Evolutionary conservation across 805 yeast genomes (phyloP).

Genomic region (Pachysolen tannophilus): DNA sequence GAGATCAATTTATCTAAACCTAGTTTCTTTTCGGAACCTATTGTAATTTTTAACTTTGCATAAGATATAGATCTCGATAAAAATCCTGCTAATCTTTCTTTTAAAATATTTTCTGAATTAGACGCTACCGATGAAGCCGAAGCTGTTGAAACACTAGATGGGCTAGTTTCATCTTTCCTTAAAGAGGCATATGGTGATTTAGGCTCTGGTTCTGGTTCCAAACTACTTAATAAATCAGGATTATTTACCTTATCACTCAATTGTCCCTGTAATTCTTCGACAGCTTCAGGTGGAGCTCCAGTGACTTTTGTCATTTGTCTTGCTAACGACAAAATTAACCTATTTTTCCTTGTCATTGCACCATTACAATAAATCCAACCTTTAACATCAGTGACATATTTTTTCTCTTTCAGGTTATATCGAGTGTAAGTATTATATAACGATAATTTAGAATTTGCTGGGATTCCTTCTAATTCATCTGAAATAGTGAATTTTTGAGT

Average conservation of each 20-base stretch:
- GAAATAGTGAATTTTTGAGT: conserved; percentile 4
- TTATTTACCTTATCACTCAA: conserved; percentile 23
- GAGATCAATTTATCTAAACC: conserved; percentile 20
- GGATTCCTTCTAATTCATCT: conserved; percentile 28
- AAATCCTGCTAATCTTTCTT: conserved; percentile 61
- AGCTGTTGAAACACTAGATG: conserved; percentile 9
- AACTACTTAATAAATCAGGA: conserved; percentile 15
- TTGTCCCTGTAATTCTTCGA: conserved; percentile 28
- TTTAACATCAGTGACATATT: conserved; percentile 51
- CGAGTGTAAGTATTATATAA: conserved; percentile 53
- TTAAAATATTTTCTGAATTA: conserved; percentile 39
- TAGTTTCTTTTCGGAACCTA: conserved; percentile 40
- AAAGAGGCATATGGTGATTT: conserved; percentile 10
- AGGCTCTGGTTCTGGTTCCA: conserved; percentile 10
- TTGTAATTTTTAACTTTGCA: conserved; percentile 42
- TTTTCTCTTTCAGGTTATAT: conserved; percentile 18
- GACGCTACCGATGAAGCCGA: conserved; percentile 2
- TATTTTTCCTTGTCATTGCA: conserved; percentile 59
- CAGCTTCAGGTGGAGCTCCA: conserved; percentile 19
- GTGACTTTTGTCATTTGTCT: conserved; percentile 49
- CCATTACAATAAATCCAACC: conserved; percentile 74
- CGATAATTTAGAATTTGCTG: conserved; percentile 52
- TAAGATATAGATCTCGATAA: conserved; percentile 59
- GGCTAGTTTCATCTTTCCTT: conserved; percentile 15
- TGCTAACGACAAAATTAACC: conserved; percentile 59